These are phyloP conservation scores for Plasmodium yoelii DNA, from an alignment of 169 alveolate genomes.

Conservation along the genomic window DNA sequence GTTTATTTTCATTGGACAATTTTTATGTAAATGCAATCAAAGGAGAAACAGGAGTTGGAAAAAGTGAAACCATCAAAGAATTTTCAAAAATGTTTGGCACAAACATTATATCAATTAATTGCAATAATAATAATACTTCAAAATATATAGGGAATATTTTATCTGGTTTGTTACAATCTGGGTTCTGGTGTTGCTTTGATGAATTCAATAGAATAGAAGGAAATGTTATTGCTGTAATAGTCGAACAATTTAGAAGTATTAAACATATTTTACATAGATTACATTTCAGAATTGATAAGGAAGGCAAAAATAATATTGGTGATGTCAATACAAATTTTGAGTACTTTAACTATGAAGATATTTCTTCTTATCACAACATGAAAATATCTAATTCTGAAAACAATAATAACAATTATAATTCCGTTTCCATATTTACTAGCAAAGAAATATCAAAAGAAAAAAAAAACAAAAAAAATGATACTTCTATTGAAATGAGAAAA, in stretches of 20 bases:
- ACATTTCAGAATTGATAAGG: not conserved
- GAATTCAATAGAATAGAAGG: conserved; percentile 98
- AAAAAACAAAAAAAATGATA: not conserved
- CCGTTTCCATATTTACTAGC: not conserved
- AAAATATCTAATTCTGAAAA: not conserved
- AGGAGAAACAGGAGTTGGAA: conserved; percentile 99
- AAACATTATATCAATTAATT: conserved; percentile 95
- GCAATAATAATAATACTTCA: conserved; percentile 95
- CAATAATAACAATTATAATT: not conserved
- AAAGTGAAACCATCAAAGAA: conserved; percentile 97
- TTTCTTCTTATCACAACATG: conserved; percentile 35
- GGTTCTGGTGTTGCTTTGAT: conserved; percentile 98
- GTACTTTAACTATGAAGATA: conserved; percentile 32
- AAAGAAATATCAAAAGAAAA: too few relatives aligned
- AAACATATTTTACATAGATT: conserved; percentile 87
- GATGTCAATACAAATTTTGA: conserved; percentile 1
- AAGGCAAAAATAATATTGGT: not conserved
- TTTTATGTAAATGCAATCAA: conserved; percentile 97
- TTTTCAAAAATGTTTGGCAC: conserved; percentile 96
- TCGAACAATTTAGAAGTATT: conserved; percentile 94
- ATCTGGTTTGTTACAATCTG: conserved; percentile 95
- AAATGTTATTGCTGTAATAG: conserved; percentile 96
- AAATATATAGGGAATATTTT: conserved; percentile 95
- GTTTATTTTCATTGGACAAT: conserved; percentile 94
- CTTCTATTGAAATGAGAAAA: not conserved